phyloP scores from a whole-genome alignment of 106 monocot genomes.

The Phalaenopsis equestris region DNA sequence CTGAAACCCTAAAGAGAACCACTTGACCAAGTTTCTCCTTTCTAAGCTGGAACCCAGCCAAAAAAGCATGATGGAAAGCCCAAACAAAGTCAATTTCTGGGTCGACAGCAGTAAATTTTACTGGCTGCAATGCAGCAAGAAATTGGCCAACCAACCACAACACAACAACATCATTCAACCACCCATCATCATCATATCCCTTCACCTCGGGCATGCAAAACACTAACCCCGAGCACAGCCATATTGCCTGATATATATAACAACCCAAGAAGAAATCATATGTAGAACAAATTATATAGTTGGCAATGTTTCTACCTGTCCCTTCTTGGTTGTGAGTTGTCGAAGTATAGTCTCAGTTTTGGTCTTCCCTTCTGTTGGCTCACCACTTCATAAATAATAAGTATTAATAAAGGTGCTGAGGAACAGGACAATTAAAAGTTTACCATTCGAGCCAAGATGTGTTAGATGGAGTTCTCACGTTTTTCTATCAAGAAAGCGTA shows the following conservation, averaged over 20 bases:
- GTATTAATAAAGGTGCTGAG: background rate
- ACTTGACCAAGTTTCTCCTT: no score
- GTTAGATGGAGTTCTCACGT: conserved; percentile 44
- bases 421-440: background rate
- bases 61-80: no score
- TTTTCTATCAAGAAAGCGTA: conserved; percentile 86
- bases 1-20: no score
- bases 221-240: background rate
- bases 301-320: conserved; percentile 52
- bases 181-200: background rate
- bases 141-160: background rate
- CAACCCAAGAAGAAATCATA: background rate
- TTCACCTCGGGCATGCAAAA: background rate
- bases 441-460: background rate
- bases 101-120: no score
- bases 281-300: background rate
- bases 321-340: conserved; percentile 95
- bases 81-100: no score
- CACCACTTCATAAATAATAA: conserved; percentile 46
- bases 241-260: background rate
- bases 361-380: conserved; percentile 89
- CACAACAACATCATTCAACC: background rate
- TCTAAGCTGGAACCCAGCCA: no score
- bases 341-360: conserved; percentile 84
- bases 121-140: no score